These are phyloP conservation scores for Pseudotsuga menziesii DNA, from an alignment of 75 land plant species.

Conservation along the genomic window DNA sequence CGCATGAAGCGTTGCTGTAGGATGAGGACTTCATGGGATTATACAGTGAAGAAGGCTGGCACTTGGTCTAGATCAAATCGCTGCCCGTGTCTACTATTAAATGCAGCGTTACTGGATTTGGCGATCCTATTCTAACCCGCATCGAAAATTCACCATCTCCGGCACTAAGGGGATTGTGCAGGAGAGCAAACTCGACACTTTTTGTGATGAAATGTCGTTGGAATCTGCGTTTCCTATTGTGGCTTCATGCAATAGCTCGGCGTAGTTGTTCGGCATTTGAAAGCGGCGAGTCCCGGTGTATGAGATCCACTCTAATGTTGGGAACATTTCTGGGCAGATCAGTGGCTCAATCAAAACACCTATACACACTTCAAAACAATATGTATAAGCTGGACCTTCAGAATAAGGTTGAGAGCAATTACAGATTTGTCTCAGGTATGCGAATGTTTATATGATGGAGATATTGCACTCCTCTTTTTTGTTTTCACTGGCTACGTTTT, in stretches of 20 bases:
- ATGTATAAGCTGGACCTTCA: too few species aligned
- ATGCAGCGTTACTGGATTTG: slow-evolving; percentile 4
- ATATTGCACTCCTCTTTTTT: too few species aligned
- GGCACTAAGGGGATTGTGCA: background rate
- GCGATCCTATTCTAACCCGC: slow-evolving; percentile 21
- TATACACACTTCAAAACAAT: too few species aligned
- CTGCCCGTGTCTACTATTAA: slow-evolving; percentile 30
- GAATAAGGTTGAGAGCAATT: too few species aligned
- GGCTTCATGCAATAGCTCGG: background rate
- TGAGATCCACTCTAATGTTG: background rate
- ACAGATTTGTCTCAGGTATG: too few species aligned
- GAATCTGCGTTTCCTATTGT: background rate
- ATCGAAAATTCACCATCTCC: slow-evolving; percentile 21
- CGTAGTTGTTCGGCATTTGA: background rate
- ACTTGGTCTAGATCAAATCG: slow-evolving; percentile 35
- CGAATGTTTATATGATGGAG: too few species aligned
- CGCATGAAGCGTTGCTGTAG: slow-evolving; percentile 11
- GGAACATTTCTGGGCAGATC: too few species aligned
- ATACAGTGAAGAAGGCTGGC: slow-evolving; percentile 22
- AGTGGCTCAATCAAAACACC: too few species aligned
- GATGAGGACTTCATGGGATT: slow-evolving; percentile 17
- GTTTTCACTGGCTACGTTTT: too few species aligned
- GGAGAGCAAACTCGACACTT: background rate
- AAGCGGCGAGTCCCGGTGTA: background rate
- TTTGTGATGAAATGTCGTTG: background rate